phyloP scores from a whole-genome alignment of 2,329 filamentous ascomycete species.

The Teratosphaeria viscida region DNA sequence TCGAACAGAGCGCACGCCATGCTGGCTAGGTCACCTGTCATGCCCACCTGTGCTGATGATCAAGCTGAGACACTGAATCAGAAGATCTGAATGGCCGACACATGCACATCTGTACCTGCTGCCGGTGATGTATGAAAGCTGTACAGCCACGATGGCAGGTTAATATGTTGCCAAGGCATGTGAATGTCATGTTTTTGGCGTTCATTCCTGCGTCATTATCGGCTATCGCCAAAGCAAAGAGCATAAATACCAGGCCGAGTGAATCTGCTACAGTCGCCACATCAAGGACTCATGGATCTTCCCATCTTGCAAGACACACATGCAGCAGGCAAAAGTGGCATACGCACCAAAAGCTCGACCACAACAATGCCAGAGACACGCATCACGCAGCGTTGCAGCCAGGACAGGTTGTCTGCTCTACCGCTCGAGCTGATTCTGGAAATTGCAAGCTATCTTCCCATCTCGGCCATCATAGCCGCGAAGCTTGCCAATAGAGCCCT shows the following conservation, averaged over 20 bases:
- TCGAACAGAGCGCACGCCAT: background rate
- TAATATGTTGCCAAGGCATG: background rate
- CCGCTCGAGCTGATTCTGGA: conserved; percentile 27
- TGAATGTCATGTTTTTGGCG: background rate
- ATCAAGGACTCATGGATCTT: no score
- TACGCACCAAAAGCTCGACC: conserved; percentile 2
- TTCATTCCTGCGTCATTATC: background rate
- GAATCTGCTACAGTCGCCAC: background rate
- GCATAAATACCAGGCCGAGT: no score
- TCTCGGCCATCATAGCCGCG: conserved; percentile 28
- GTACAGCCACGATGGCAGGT: background rate
- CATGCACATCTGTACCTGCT: conserved; percentile 3
- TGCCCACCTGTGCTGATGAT: background rate
- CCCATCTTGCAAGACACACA: no score
- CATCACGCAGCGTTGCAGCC: background rate
- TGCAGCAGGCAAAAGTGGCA: no score
- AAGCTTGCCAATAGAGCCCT: conserved; percentile 27
- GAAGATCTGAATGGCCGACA: background rate
- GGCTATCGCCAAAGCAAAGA: no score
- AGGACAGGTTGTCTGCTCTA: conserved; percentile 14
- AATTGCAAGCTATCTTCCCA: conserved; percentile 26
- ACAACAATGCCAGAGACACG: background rate
- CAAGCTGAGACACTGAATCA: background rate
- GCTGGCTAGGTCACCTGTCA: background rate
- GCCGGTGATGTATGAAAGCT: background rate